Evolutionary conservation across 2,329 filamentous ascomycete genomes (phyloP), one percentile per base, ranked within the genome.

Genomic region (Byssothecium circinans): DNA sequence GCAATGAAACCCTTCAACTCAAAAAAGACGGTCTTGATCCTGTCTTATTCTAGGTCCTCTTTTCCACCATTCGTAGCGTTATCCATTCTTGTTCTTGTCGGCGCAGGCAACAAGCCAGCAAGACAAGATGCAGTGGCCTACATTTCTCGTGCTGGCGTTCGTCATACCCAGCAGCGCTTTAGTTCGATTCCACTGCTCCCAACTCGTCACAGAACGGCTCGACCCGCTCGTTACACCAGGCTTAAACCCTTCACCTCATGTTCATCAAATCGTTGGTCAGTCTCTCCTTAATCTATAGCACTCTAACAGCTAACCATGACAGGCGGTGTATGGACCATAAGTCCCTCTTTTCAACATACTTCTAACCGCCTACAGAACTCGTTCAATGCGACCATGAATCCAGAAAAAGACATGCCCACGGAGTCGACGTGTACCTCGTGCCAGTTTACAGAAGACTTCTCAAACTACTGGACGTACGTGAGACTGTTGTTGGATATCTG

Each of bases 361-460:
- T 30, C 52, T 57, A 20, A 52, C 49, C 20, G 53, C 57, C n/a
- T 59, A 57, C 41, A 47, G 53, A 57, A 60, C 53, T 50, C 56
- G 2, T 60, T 60, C 42, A 55, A 53, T 34, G 50, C 50, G 12
- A 56, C 52, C 15, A 57, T 57, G 52, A 5, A 18, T 19, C 19
- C 18, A 43, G 11, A 33, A 55, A 47, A 40, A 2, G 53, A 61
- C 34, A 49, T 56, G 8, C 42, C 50, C 4, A 45, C 46, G 17
- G 41, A 49, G 27, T 54, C 39, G 15, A 53, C 33, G 11, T 60
- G 57, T 41, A 52, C 52, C 2, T 56, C 56, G 8, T 60, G 57
- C 38, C 50, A 46, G 4, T 72, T 72, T 52, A 58, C 53, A 10
- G 58, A 61, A 25, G 58, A 58, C 41, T 52, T 61, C 46, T 53